Evolutionary conservation across 495 filamentous ascomycete genomes (phyloP).

Genomic region (Aeminium ludgeri): DNA sequence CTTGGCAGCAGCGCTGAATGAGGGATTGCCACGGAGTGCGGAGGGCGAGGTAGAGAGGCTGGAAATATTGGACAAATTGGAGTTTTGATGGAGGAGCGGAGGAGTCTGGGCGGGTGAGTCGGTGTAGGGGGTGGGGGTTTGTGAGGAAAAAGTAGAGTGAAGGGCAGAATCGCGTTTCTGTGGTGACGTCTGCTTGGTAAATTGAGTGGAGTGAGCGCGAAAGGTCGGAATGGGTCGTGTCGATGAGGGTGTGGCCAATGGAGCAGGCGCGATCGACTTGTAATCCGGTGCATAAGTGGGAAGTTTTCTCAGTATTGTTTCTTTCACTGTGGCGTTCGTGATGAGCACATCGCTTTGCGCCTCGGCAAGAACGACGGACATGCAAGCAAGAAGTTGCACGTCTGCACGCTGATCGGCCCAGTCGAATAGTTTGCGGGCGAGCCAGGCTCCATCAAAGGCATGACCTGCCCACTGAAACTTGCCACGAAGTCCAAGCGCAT

Average conservation of each 20-base stretch:
- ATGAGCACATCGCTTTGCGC: not conserved
- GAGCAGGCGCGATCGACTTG: not conserved
- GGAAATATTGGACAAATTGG: too few relatives aligned
- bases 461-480: constrained; percentile 51
- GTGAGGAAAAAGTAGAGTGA: constrained; percentile 3
- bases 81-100: too few relatives aligned
- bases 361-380: constrained; percentile 11
- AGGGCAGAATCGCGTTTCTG: not conserved
- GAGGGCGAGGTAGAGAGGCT: too few relatives aligned
- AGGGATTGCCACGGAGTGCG: too few relatives aligned
- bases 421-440: constrained; percentile 37
- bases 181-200: not conserved
- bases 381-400: constrained; percentile 7
- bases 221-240: not conserved
- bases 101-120: not conserved
- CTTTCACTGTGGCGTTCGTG: not conserved
- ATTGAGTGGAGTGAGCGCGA: not conserved
- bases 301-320: not conserved
- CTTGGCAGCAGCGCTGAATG: constrained; percentile 12
- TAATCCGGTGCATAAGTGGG: constrained; percentile 1
- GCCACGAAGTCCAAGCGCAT: not conserved
- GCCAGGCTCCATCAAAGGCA: constrained; percentile 55
- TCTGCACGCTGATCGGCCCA: constrained; percentile 12
- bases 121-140: constrained; percentile 7
- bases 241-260: not conserved